Evolutionary conservation across 2,329 filamentous ascomycete genomes (phyloP), one percentile per base, ranked within the genome.

Genomic region (Diaporthe sp.): DNA sequence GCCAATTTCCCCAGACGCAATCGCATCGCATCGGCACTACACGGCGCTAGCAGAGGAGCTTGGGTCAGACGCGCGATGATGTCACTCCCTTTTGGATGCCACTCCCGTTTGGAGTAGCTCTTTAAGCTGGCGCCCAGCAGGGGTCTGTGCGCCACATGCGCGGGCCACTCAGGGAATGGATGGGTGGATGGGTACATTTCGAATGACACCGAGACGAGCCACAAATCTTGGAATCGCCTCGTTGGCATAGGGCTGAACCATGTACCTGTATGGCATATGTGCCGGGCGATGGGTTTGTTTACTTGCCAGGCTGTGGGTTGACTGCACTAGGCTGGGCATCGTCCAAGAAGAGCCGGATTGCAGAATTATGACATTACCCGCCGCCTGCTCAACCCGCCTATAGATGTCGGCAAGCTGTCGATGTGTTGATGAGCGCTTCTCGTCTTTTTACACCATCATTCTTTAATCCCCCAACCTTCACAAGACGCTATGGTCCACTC

Each of bases 1-100:
- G 59, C 17, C 59, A 65, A 32, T 50, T 50, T 65, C 61, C 61
- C 61, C 61, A 50, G 61, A 65, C 61, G 22, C 61, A 50, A 50
- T 35, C 47, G 63, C 63, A 68, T 53, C 47, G 44, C 63, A 53
- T 68, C 63, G 47, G 63, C 63, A 66, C 63, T 68, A 51, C 30
- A 1, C 13, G 25, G 63, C 44, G 30, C 63, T 25, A 27, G 32
- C 47, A 39, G 17, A 47, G 12, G 32, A 53, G 47, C 69, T 59
- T 17, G 17, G 70, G 55, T 37, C 65, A 63, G 56, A 63, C 66
- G 73, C 53, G 47, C 70, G 19, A 75, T 75, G 73, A 75, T 70
- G 73, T 75, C 73, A 75, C 72, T 25, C 25, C 2, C 7, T 15
- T 12, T 19, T 68, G n/a, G 73, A 75, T 70, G 73, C 73, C 73